Base-by-base conservation (phyloP, 495 filamentous ascomycete species). In the Neurospora sp. region DNA sequence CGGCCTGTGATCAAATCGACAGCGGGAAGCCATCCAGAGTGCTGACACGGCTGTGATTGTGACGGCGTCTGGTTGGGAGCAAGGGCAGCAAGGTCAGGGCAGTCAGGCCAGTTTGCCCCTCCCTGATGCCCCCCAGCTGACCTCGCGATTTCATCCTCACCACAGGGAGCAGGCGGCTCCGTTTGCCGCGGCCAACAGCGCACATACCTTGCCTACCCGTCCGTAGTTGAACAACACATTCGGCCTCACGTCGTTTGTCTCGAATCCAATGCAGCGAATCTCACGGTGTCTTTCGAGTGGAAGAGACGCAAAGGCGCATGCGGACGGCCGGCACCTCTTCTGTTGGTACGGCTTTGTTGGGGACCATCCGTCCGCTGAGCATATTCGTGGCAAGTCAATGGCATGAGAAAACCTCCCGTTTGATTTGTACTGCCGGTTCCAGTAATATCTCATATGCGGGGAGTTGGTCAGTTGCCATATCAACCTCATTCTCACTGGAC, bases 81-180 rank as follows among this genome's bases (percentile, higher is more conserved):
- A 72, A 48, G 62, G 59, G 72, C 38, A 39, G 71, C 71, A 62
- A 66, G 43, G 40, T 24, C 39, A 39, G 17, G 19, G 13, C 39
- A 24, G 24, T 28, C 24, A 28, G 66, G 37, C 10, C 38, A 39
- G 66, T 24, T 69, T 71, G 72, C 69, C 72, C 69, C 54, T 69
- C 42, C 42, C 45, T 24, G 48, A 39, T 48, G 37, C 48, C 69
- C 70, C 76, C 73, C 76, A 77, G 74, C 77, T 76, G 77, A 75
- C 80, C 79, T 76, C 77, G 78, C 81, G 81, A 82, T 81, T 74
- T 45, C 39, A 70, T 39, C 71, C 66, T 77, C 74, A 45, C 45
- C 70, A 71, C 73, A 74, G 73, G 72, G 75, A 71, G 72, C 21
- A 71, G 69, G 66, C 72, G 73, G 71, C 71, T 75, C 76, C 74